These are phyloP conservation scores for Fraxinus xanthoxyloides DNA, from an alignment of 305 asterid species.

Conservation along the genomic window DNA sequence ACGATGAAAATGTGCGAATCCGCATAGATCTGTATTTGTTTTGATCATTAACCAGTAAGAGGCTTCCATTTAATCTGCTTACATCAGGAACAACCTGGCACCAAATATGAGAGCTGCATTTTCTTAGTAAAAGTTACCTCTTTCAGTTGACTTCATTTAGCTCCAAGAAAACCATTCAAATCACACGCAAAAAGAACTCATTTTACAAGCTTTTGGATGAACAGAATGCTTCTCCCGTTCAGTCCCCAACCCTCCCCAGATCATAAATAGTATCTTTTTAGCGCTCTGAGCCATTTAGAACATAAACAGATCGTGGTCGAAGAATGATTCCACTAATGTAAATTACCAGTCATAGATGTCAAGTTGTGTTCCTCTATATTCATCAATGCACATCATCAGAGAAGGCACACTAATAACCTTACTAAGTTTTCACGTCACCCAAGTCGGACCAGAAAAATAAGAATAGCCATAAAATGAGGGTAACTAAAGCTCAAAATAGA, in stretches of 20 bases:
- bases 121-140: conserved; percentile 4
- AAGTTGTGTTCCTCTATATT: too few relatives aligned
- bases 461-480: neutral
- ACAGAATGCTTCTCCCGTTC: neutral
- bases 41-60: conserved; percentile 60
- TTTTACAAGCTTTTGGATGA: neutral
- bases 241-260: neutral
- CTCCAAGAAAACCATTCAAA: neutral
- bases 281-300: neutral
- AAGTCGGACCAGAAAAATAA: neutral
- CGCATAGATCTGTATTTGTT: conserved; percentile 84
- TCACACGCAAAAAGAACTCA: neutral
- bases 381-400: neutral
- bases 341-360: too few relatives aligned
- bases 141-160: neutral
- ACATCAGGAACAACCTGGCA: conserved; percentile 55
- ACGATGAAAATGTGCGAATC: conserved; percentile 69
- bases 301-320: neutral
- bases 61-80: conserved; percentile 51
- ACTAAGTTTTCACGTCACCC: neutral
- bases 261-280: neutral
- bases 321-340: too few relatives aligned
- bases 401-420: neutral
- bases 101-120: neutral
- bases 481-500: too few relatives aligned